phyloP scores from a whole-genome alignment of 208 protist genomes.

The Acanthamoeba lenticulata region DNA sequence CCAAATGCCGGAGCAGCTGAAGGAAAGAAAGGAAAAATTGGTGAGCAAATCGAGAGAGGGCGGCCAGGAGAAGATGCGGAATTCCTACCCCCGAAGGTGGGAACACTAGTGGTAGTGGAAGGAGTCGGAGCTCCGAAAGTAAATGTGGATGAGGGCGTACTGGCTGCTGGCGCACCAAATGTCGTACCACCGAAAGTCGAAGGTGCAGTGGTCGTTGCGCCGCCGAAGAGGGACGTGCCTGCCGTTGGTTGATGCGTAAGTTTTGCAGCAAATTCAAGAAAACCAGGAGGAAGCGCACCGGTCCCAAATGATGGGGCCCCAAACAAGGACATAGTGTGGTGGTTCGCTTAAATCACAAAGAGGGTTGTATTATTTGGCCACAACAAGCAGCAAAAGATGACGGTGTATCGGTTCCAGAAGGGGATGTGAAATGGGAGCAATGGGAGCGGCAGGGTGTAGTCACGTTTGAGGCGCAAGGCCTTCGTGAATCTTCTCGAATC shows the following conservation, averaged over 20 bases:
- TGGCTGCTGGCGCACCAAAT: neutral
- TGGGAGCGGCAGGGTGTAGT: no score
- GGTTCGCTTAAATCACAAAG: no score
- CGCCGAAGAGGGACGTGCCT: neutral
- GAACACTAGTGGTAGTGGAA: neutral
- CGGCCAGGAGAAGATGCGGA: neutral
- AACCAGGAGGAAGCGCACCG: neutral
- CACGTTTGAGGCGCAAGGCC: neutral
- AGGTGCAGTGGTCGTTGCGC: neutral
- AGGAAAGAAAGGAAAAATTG: neutral
- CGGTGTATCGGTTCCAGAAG: no score
- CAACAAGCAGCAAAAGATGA: no score
- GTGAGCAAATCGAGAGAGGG: neutral
- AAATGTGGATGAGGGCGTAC: neutral
- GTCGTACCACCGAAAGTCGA: neutral
- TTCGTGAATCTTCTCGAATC: conserved; percentile 1
- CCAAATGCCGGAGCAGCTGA: neutral
- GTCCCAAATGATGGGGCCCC: neutral
- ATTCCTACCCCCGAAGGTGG: neutral
- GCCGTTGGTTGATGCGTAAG: neutral
- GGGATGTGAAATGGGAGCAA: no score
- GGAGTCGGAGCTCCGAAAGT: neutral
- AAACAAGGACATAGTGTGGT: no score
- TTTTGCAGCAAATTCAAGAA: neutral
- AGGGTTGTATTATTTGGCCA: no score